These are phyloP conservation scores for Penicillium crustosum DNA, from an alignment of 2,329 filamentous ascomycete genomes.

Conservation along the genomic window DNA sequence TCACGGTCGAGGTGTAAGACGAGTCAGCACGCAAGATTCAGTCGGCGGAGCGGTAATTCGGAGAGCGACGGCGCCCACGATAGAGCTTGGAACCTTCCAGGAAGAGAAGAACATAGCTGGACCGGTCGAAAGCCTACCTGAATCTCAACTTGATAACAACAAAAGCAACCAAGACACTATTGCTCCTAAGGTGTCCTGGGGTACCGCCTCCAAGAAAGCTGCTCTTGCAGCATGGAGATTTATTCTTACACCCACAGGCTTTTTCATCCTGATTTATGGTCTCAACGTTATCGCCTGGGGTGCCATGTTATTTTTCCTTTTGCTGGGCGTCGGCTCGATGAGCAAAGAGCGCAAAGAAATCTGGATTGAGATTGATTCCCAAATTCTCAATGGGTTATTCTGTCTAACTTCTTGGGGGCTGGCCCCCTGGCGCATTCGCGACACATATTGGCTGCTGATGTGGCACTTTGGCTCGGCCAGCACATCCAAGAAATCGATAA, in stretches of 20 bases:
- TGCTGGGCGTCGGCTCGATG: neutral
- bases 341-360: neutral
- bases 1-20: neutral
- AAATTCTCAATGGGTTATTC: neutral
- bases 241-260: neutral
- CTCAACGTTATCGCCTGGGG: slow-evolving; percentile 5
- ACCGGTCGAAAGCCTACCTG: neutral
- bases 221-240: neutral
- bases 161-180: neutral
- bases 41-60: neutral
- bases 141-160: no score
- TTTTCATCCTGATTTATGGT: neutral
- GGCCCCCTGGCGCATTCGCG: slow-evolving; percentile 1
- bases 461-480: neutral
- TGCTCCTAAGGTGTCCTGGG: neutral
- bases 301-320: neutral
- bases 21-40: neutral
- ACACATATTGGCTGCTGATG: neutral
- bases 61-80: neutral
- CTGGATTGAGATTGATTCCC: slow-evolving; percentile 6
- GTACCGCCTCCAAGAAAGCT: neutral
- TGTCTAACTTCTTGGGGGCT: neutral
- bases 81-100: neutral
- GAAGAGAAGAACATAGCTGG: neutral
- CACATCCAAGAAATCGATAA: neutral